A percentile compares a stretch with the other conserved stretches of the same genome.
phyloP scores from a whole-genome alignment of 352 stramenopile genomes.

The Plasmopara viticola region DNA sequence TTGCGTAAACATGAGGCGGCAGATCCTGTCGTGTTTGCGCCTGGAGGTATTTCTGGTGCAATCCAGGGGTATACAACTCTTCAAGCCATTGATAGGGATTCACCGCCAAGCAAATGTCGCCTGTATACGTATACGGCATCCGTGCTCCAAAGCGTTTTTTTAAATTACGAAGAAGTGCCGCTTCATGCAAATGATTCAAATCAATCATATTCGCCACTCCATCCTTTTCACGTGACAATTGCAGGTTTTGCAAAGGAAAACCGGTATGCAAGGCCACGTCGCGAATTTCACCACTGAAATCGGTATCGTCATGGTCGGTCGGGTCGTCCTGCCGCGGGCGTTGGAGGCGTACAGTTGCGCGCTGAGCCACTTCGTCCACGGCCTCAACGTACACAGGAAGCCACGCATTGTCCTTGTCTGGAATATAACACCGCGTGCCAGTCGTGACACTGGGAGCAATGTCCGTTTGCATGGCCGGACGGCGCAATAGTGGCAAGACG shows the following conservation, averaged over 20 bases:
- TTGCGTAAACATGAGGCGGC: slow-evolving; percentile 66
- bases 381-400: slow-evolving; percentile 64
- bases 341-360: slow-evolving; percentile 42
- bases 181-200: slow-evolving; percentile 85
- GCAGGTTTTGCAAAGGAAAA: slow-evolving; percentile 65
- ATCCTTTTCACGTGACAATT: slow-evolving; percentile 13
- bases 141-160: slow-evolving; percentile 65
- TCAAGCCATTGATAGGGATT: slow-evolving; percentile 93
- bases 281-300: slow-evolving; percentile 18
- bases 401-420: slow-evolving; percentile 58
- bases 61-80: slow-evolving; percentile 65
- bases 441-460: slow-evolving; percentile 36
- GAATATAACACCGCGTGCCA: slow-evolving; percentile 69
- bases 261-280: slow-evolving; percentile 33
- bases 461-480: slow-evolving; percentile 11
- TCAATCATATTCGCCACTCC: slow-evolving; percentile 76
- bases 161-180: slow-evolving; percentile 88
- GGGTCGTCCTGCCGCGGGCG: slow-evolving; percentile 17
- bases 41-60: slow-evolving; percentile 60
- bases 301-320: slow-evolving; percentile 17
- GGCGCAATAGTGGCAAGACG: neutral
- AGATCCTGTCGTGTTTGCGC: slow-evolving; percentile 37
- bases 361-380: slow-evolving; percentile 39
- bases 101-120: slow-evolving; percentile 94
- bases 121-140: slow-evolving; percentile 93